A percentile compares a stretch with the other conserved stretches of the same genome.
Evolutionary conservation across 2,329 filamentous ascomycete species (phyloP).

Genomic region (Ophiosphaerella herpotricha): DNA sequence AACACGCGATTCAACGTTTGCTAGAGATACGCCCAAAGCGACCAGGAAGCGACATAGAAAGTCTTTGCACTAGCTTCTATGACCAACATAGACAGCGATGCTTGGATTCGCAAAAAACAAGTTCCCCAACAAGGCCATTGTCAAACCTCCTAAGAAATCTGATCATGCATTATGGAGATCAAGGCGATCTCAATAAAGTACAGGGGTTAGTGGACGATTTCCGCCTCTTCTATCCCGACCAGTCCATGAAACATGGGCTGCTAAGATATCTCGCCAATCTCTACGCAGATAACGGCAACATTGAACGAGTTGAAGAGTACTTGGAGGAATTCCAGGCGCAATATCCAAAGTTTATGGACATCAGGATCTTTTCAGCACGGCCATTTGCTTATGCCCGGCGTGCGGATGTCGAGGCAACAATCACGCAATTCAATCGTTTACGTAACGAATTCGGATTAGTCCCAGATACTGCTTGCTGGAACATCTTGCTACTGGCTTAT

Average conservation of each 20-base stretch:
- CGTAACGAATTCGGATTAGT: slow-evolving; percentile 57
- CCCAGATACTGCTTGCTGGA: slow-evolving; percentile 70
- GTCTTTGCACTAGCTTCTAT: slow-evolving; percentile 23
- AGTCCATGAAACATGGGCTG: slow-evolving; percentile 20
- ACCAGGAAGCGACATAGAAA: not conserved
- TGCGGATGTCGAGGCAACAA: slow-evolving; percentile 65
- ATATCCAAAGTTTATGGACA: slow-evolving; percentile 11
- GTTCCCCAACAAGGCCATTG: slow-evolving; percentile 20
- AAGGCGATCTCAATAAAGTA: slow-evolving; percentile 24
- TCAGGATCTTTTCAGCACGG: slow-evolving; percentile 44
- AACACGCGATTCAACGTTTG: slow-evolving; percentile 31
- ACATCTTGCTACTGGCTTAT: slow-evolving; percentile 75
- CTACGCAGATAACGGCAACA: slow-evolving; percentile 43
- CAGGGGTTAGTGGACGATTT: slow-evolving; percentile 30
- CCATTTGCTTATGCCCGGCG: slow-evolving; percentile 73
- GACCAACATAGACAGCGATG: slow-evolving; percentile 24
- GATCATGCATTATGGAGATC: slow-evolving; percentile 23
- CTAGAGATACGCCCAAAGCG: slow-evolving; percentile 19
- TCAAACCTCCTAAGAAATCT: slow-evolving; percentile 22
- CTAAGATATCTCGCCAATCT: slow-evolving; percentile 28
- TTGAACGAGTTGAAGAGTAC: slow-evolving; percentile 38
- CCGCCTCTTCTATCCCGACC: slow-evolving; percentile 26
- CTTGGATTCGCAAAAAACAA: slow-evolving; percentile 13
- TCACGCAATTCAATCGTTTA: slow-evolving; percentile 67
- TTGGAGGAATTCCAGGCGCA: slow-evolving; percentile 31